Percentiles rank a stretch among this genome's conserved stretches.
These are phyloP conservation scores for Cladosporium colombiae DNA, from an alignment of 2,329 filamentous ascomycete species.

Conservation along the genomic window DNA sequence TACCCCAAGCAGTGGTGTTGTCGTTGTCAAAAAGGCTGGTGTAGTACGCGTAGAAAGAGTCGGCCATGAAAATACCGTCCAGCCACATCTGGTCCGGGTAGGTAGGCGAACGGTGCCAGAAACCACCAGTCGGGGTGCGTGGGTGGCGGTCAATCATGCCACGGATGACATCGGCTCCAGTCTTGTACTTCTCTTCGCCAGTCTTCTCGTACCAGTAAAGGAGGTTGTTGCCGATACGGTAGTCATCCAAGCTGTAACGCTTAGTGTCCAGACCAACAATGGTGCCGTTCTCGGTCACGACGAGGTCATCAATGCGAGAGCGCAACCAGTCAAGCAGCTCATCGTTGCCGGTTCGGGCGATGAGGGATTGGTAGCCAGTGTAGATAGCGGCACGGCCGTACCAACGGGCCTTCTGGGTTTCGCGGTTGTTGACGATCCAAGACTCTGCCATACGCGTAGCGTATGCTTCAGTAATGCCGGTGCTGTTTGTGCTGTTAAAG, in stretches of 20 bases:
- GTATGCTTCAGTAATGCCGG: slow-evolving; percentile 5
- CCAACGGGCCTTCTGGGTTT: neutral
- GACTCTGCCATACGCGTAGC: slow-evolving; percentile 10
- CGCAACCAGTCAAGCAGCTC: slow-evolving; percentile 26
- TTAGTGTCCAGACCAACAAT: slow-evolving; percentile 49
- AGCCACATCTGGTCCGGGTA: slow-evolving; percentile 43
- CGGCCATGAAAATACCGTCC: slow-evolving; percentile 53
- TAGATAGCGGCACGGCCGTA: slow-evolving; percentile 24
- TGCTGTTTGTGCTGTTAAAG: neutral
- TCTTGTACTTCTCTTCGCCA: slow-evolving; percentile 27
- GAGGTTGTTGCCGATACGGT: slow-evolving; percentile 35
- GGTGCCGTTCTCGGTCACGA: slow-evolving; percentile 52
- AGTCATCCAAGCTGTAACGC: slow-evolving; percentile 47
- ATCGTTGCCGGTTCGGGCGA: slow-evolving; percentile 23
- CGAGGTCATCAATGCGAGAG: slow-evolving; percentile 40
- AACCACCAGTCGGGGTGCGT: slow-evolving; percentile 31
- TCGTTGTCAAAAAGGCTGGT: slow-evolving; percentile 15
- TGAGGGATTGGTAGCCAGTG: slow-evolving; percentile 24
- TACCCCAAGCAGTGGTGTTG: slow-evolving; percentile 23
- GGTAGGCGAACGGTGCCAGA: slow-evolving; percentile 38
- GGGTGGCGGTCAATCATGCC: slow-evolving; percentile 34
- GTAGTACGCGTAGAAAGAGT: slow-evolving; percentile 43
- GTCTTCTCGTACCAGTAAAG: slow-evolving; percentile 30
- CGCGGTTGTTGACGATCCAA: slow-evolving; percentile 12
- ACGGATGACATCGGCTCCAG: slow-evolving; percentile 27